Evolutionary conservation across 768 basidiomycete species (phyloP), one percentile per base, ranked within the genome.

Genomic region (Boletus subcaerulescens): DNA sequence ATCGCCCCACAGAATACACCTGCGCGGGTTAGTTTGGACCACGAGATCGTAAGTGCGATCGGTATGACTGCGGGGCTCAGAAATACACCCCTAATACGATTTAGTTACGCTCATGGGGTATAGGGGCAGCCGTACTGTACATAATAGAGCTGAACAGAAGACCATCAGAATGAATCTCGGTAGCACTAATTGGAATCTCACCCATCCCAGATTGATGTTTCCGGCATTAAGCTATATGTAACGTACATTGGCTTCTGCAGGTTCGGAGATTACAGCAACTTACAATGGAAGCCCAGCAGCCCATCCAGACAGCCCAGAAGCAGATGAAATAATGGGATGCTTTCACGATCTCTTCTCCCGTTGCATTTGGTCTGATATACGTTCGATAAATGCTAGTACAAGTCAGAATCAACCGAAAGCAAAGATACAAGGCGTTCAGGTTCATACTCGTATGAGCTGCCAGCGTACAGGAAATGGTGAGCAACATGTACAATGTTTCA

Each of bases 41-140:
- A 79, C 1, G 75, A 74, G 33, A 80, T 74, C 0, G 75, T 79
- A 35, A 80, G 65, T 4, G 65, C 76, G 48, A 81, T 77, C 1
- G 79, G 78, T 47, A 79, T 74, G 17, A 80, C 79, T 1, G 77
- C 78, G 11, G 78, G 77, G 54, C 77, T 75, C 14, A 80, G 74
- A 14, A 79, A 64, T 7, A 77, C 76, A n/a, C 77, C 79, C 68
- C 79, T 79, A 51, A 5, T 45, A n/a, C 13, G 18, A 41, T 17
- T 47, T 18, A 46, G 48, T 48, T 33, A 17, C 44, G 29, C 20
- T 29, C 24, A 14, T 11, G 3, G 42, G 6, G 15, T 32, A 38
- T 24, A 14, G 13, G 15, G 29, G 26, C 7, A 18, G 22, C 14
- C 57, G 46, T 40, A 78, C 77, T 80, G 77, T 22, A 78, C 75